Percentiles rank a stretch among this genome's conserved stretches.
These are phyloP conservation scores for Terfezia boudieri DNA, from an alignment of 495 filamentous ascomycete species.

Conservation along the genomic window DNA sequence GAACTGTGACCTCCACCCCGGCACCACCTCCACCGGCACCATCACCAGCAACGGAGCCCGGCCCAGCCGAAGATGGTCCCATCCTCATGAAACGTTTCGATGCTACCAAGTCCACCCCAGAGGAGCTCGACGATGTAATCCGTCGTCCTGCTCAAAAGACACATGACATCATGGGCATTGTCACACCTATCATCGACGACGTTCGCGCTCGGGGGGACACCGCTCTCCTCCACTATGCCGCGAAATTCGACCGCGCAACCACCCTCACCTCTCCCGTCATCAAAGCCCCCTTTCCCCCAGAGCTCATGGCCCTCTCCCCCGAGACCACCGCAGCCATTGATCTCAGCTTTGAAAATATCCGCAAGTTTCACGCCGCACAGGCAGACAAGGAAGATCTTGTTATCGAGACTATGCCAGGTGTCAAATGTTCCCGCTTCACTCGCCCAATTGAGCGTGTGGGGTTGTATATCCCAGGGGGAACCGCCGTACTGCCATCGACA, in stretches of 20 bases:
- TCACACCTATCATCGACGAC: constrained; percentile 73
- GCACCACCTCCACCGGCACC: constrained; percentile 12
- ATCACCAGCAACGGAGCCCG: constrained; percentile 3
- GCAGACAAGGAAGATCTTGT: constrained; percentile 51
- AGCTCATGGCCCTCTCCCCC: constrained; percentile 59
- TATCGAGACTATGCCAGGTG: constrained; percentile 94
- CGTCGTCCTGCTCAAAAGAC: constrained; percentile 82
- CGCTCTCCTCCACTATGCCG: constrained; percentile 72
- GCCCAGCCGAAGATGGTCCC: constrained; percentile 32
- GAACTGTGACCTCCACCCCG: constrained; percentile 21
- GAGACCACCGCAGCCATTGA: constrained; percentile 86
- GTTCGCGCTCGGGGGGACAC: constrained; percentile 62
- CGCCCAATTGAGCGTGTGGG: constrained; percentile 85
- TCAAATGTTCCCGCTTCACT: constrained; percentile 81
- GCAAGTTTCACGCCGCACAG: constrained; percentile 79
- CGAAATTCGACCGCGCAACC: constrained; percentile 91
- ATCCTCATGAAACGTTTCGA: constrained; percentile 69
- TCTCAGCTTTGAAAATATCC: constrained; percentile 77
- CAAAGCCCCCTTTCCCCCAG: constrained; percentile 59
- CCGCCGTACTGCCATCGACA: constrained; percentile 83
- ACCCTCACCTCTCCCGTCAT: constrained; percentile 74
- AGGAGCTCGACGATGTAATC: constrained; percentile 45
- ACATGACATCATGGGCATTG: constrained; percentile 74
- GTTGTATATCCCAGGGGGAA: constrained; percentile 86
- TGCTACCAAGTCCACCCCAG: constrained; percentile 33